Conservation (phyloP, 129 eudicot genomes). For the Ambrosia trifida region DNA sequence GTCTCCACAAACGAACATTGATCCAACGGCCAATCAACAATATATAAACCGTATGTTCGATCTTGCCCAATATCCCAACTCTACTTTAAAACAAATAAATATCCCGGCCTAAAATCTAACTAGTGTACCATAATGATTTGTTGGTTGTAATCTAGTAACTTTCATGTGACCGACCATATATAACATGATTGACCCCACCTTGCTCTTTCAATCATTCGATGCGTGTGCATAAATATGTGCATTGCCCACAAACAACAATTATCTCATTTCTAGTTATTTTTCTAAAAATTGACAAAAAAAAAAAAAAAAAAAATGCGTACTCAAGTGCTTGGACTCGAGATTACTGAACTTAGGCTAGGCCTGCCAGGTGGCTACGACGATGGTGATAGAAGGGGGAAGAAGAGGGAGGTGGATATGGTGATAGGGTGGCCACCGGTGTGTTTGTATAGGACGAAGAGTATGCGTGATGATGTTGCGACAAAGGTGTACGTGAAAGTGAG, state of each 20-base stretch:
- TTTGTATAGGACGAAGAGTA: constrained; percentile 47
- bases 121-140: constrained; percentile 28
- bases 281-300: not conserved
- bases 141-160: constrained; percentile 28
- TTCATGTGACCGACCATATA: constrained; percentile 69
- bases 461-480: constrained; percentile 19
- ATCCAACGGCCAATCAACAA: constrained; percentile 40
- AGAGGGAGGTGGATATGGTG: constrained; percentile 36
- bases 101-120: constrained; percentile 42
- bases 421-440: constrained; percentile 97
- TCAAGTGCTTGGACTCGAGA: constrained; percentile 56
- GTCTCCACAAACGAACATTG: constrained; percentile 23
- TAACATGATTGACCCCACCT: constrained; percentile 46
- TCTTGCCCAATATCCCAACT: constrained; percentile 36
- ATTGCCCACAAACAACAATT: not conserved
- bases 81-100: not conserved
- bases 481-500: constrained; percentile 70
- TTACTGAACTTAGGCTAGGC: constrained; percentile 54
- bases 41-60: constrained; percentile 24
- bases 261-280: not conserved
- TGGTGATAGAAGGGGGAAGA: not conserved
- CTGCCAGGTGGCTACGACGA: constrained; percentile 46
- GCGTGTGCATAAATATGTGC: constrained; percentile 3
- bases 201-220: constrained; percentile 28
- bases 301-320: constrained; percentile 20